phyloP scores from a whole-genome alignment of 2,329 filamentous ascomycete genomes.

The Sporothrix brunneoviolacea region DNA sequence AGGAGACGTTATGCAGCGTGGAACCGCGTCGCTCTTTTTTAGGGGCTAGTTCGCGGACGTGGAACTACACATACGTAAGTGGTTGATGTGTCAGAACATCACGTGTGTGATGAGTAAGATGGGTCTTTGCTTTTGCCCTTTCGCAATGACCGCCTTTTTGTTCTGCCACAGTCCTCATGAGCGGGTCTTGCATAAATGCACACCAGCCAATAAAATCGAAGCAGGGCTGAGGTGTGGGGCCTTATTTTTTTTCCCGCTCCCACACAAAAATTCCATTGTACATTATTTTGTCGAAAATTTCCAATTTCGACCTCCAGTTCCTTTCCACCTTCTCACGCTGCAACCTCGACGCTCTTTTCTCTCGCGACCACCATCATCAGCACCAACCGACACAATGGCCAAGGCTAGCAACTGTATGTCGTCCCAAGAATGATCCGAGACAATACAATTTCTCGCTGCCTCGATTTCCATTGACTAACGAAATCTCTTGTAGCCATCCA shows the following conservation, averaged over 20 bases:
- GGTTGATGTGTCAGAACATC: background rate
- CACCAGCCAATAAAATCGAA: background rate
- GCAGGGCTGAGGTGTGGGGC: slow-evolving; percentile 11
- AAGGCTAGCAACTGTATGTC: slow-evolving; percentile 18
- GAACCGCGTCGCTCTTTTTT: slow-evolving; percentile 2
- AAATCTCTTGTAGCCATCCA: slow-evolving; percentile 44
- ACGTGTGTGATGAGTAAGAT: background rate
- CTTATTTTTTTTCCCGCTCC: slow-evolving; percentile 1
- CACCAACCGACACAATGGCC: slow-evolving; percentile 17
- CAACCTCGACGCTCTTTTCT: slow-evolving; percentile 4
- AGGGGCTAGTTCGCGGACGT: background rate
- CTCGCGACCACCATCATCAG: slow-evolving; percentile 4
- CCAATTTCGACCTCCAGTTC: slow-evolving; percentile 6
- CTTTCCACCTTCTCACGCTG: background rate
- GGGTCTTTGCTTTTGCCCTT: no score
- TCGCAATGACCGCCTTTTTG: no score
- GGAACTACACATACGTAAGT: background rate
- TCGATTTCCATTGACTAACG: slow-evolving; percentile 17
- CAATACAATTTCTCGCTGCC: background rate
- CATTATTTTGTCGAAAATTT: slow-evolving; percentile 7
- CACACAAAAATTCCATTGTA: slow-evolving; percentile 11
- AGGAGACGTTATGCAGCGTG: slow-evolving; percentile 4
- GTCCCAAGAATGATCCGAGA: background rate
- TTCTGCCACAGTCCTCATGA: no score
- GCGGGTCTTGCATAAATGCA: background rate